Base-by-base conservation (phyloP, 2,329 filamentous ascomycete genomes). In the Exophiala sideris region DNA sequence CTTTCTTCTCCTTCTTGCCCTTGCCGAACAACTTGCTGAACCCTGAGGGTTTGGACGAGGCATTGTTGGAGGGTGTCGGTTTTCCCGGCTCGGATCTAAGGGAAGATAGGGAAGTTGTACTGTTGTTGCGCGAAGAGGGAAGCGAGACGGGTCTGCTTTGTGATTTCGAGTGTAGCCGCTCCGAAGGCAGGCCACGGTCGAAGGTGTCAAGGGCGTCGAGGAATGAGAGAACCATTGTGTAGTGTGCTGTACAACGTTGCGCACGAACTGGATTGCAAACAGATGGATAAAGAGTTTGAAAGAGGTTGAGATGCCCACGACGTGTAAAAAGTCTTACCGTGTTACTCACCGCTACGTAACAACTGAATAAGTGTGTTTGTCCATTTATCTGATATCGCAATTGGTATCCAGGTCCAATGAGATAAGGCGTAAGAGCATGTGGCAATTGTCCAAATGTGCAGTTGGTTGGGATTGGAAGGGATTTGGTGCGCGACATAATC, bases 81-180 rank as follows among this genome's bases (percentile, higher is more conserved):
- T 44, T 50, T 11, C 53, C 51, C 5, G 57, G 54, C 16, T 57
- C 57, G 1, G 57, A 59, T 36, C 51, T 52, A 12, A 45, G 38
- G 29, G 57, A 59, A 24, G 8, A 8, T 20, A 44, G n/a, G 9
- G 41, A 44, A 3, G 41, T 29, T 3, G 18, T 44, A 8, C 41
- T 44, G 41, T 44, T 44, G 41, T 32, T 44, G 8, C 41, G 41
- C 12, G 41, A 44, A 8, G 41, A 12, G 8, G 41, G 41, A 24
- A 44, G 41, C 2, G 41, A 44, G 8, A 44, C 41, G 21, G 12
- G 14, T 11, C 20, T 20, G 21, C 41, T 44, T n/a, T 12, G n/a
- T 11, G 41, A 20, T 20, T 24, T 12, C 10, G 20, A 20, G 9
- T n/a, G 20, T 44, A 8, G 5, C 24, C 41, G 20, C 8, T 44